phyloP scores from a whole-genome alignment of 192 early-diverging fungal genomes.

The Coemansia sp. region DNA sequence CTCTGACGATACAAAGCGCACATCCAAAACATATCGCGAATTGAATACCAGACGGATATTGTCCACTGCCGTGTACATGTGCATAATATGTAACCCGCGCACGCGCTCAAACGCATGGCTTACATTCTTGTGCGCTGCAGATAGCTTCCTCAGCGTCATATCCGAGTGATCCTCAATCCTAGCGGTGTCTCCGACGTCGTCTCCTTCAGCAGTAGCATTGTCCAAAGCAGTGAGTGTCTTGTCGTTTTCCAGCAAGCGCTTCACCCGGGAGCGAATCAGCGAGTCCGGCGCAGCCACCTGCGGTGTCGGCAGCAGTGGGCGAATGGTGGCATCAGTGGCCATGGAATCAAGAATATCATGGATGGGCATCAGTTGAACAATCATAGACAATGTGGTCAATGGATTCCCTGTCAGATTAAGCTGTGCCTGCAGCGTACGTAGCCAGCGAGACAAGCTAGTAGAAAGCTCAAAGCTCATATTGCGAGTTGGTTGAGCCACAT shows the following conservation, averaged over 20 bases:
- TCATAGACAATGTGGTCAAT: conserved; percentile 27
- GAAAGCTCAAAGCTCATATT: conserved; percentile 26
- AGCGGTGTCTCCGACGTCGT: neutral
- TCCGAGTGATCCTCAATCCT: conserved; percentile 19
- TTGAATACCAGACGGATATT: conserved; percentile 52
- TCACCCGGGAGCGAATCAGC: conserved; percentile 21
- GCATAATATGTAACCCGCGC: conserved; percentile 37
- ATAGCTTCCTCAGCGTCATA: conserved; percentile 28
- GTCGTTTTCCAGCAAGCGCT: conserved; percentile 14
- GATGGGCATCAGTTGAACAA: conserved; percentile 46
- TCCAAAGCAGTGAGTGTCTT: neutral
- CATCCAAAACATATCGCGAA: conserved; percentile 41
- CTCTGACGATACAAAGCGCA: conserved; percentile 43
- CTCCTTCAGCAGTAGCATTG: neutral
- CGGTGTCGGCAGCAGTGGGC: conserved; percentile 18
- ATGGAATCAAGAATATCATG: conserved; percentile 35
- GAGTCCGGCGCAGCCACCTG: conserved; percentile 17
- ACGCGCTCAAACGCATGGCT: conserved; percentile 30
- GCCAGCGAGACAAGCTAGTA: conserved; percentile 44
- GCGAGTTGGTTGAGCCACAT: conserved; percentile 6
- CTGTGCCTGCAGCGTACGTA: conserved; percentile 42
- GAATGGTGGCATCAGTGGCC: conserved; percentile 16
- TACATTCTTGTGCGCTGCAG: conserved; percentile 10
- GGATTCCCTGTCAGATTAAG: conserved; percentile 46
- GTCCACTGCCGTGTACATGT: conserved; percentile 51